Evolutionary conservation across 2,329 filamentous ascomycete species (phyloP).

Genomic region (Didymella pinodella): DNA sequence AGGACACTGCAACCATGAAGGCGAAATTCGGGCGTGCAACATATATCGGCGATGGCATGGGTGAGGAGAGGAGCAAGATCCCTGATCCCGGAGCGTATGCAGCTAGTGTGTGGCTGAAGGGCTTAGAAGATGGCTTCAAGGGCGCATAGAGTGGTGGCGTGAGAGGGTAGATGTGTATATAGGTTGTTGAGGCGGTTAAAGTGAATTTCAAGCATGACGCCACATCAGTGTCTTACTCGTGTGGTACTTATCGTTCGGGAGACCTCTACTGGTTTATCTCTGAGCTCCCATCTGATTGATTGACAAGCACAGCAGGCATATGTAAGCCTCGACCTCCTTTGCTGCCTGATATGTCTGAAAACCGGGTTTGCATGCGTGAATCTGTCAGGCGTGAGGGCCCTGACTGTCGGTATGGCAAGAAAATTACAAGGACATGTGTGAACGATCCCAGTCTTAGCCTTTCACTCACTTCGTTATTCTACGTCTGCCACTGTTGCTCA

Average conservation of each 20-base stretch:
- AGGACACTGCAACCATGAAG: conserved; percentile 87
- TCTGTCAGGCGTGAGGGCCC: too few relatives aligned
- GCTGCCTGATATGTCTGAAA: too few relatives aligned
- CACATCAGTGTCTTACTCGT: neutral
- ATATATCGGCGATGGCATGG: conserved; percentile 74
- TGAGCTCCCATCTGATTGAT: neutral
- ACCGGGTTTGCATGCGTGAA: too few relatives aligned
- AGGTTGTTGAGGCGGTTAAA: neutral
- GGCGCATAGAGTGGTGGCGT: neutral
- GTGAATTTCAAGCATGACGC: neutral
- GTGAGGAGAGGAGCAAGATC: conserved; percentile 58
- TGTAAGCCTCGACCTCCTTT: neutral
- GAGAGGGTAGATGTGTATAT: neutral
- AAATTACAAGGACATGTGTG: too few relatives aligned
- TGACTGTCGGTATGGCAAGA: too few relatives aligned
- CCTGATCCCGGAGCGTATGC: conserved; percentile 79
- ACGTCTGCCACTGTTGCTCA: too few relatives aligned
- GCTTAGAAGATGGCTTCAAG: conserved; percentile 51
- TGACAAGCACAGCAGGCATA: neutral
- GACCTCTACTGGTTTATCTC: neutral
- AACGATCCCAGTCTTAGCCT: too few relatives aligned
- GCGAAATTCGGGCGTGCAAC: conserved; percentile 84
- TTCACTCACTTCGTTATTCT: too few relatives aligned
- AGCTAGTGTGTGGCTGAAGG: conserved; percentile 81
- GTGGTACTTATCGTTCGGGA: neutral